Evolutionary conservation across 2,329 filamentous ascomycete genomes (phyloP).

Genomic region (Botrytis paeoniae): DNA sequence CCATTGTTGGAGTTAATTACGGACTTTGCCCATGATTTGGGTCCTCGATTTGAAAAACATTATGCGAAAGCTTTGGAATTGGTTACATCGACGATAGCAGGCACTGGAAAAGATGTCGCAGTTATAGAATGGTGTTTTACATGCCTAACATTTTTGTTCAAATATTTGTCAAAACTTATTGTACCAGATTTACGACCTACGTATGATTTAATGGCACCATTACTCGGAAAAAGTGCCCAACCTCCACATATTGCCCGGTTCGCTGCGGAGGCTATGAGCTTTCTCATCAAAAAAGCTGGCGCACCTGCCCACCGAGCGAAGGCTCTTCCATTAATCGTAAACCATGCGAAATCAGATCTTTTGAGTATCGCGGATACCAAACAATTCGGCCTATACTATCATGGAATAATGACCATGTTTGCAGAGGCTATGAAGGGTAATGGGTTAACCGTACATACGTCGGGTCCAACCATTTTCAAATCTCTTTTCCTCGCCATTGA

Average conservation of each 20-base stretch:
- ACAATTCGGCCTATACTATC: constrained; percentile 68
- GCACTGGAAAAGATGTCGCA: constrained; percentile 72
- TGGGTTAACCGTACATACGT: constrained; percentile 58
- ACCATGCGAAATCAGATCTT: constrained; percentile 70
- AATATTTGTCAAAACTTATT: constrained; percentile 85
- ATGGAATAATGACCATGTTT: constrained; percentile 90
- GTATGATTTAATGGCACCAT: constrained; percentile 75
- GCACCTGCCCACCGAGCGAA: constrained; percentile 71
- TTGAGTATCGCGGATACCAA: constrained; percentile 50
- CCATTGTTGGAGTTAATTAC: constrained; percentile 84
- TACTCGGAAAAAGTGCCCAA: constrained; percentile 78
- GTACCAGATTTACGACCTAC: constrained; percentile 83
- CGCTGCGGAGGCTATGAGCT: constrained; percentile 91
- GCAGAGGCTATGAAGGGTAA: constrained; percentile 73
- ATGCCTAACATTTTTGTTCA: constrained; percentile 92
- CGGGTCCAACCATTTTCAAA: constrained; percentile 52
- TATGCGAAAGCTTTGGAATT: constrained; percentile 73
- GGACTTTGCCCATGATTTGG: constrained; percentile 92
- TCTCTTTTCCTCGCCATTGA: constrained; percentile 46
- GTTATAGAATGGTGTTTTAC: constrained; percentile 99
- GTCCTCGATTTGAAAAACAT: constrained; percentile 81
- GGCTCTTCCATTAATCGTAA: constrained; percentile 67
- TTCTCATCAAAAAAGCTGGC: constrained; percentile 85
- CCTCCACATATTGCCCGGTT: constrained; percentile 88
- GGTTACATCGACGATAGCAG: constrained; percentile 73